Conservation (phyloP, 1,139 yeast species). For the Hansenula lynferdii region DNA sequence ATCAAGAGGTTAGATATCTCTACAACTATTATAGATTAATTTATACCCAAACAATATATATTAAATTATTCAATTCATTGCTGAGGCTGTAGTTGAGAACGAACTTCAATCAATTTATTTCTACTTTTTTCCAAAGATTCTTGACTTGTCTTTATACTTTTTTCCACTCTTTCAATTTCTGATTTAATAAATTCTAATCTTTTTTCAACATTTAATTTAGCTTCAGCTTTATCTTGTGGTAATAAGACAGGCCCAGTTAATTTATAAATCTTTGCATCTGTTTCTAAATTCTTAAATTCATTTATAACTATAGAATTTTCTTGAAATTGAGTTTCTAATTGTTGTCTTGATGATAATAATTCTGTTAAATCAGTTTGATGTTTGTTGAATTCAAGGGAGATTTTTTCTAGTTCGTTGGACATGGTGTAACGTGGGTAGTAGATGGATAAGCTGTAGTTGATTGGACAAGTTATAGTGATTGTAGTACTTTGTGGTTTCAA, state of each 20-base stretch:
- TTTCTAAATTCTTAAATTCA: slow-evolving; percentile 63
- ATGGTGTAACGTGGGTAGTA: not conserved
- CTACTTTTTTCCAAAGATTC: slow-evolving; percentile 44
- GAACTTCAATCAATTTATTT: slow-evolving; percentile 40
- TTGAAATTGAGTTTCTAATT: slow-evolving; percentile 74
- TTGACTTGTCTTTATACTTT: slow-evolving; percentile 50
- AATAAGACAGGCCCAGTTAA: slow-evolving; percentile 88
- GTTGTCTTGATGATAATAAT: slow-evolving; percentile 56
- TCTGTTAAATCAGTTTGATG: slow-evolving; percentile 41
- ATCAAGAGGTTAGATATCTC: slow-evolving; percentile 46
- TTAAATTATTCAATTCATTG: not conserved
- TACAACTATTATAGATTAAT: too few relatives aligned
- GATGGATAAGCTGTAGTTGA: too few relatives aligned
- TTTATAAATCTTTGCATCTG: slow-evolving; percentile 72
- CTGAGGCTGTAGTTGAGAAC: slow-evolving; percentile 27
- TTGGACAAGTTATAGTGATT: too few relatives aligned
- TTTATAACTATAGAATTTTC: slow-evolving; percentile 89
- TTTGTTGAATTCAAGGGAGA: slow-evolving; percentile 24
- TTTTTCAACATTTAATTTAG: slow-evolving; percentile 75
- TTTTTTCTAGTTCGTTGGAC: slow-evolving; percentile 19
- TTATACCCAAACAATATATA: too few relatives aligned
- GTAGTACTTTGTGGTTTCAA: too few relatives aligned
- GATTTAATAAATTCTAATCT: slow-evolving; percentile 80
- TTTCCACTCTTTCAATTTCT: slow-evolving; percentile 71
- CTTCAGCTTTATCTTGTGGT: slow-evolving; percentile 84